Conservation (phyloP, 2,329 filamentous ascomycete genomes). For the Fulvia fulva region DNA sequence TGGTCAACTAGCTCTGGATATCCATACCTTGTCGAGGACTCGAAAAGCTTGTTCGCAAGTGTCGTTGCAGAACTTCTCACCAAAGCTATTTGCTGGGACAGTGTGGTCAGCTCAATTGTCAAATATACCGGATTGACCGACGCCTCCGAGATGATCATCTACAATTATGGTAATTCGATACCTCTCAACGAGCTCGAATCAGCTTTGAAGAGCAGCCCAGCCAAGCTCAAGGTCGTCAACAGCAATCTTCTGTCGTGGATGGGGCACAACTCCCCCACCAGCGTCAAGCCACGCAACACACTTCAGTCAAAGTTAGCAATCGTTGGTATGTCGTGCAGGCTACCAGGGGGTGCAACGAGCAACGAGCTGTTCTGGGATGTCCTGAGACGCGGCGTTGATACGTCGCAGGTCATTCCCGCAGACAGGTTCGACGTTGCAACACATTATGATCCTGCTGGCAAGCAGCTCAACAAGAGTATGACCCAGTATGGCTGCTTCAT, state of each 20-base stretch:
- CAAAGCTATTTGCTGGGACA: not conserved
- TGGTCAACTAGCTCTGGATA: not conserved
- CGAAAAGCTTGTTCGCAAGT: not conserved
- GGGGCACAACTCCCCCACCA: not conserved
- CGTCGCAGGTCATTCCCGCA: conserved; percentile 9
- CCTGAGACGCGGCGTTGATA: conserved; percentile 11
- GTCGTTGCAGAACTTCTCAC: not conserved
- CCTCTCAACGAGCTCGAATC: not conserved
- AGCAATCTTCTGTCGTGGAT: not conserved
- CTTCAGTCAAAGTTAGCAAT: conserved; percentile 3
- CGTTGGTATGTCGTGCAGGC: conserved; percentile 1
- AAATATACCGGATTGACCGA: not conserved
- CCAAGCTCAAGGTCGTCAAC: not conserved
- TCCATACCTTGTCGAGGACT: not conserved
- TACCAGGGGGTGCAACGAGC: not conserved
- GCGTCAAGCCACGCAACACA: not conserved
- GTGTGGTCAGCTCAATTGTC: not conserved
- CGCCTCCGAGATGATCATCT: not conserved
- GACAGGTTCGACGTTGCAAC: conserved; percentile 13
- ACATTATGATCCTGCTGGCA: conserved; percentile 15
- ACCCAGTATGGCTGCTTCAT: conserved; percentile 38
- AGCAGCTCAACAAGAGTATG: conserved; percentile 19
- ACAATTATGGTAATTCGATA: not conserved
- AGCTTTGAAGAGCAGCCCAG: not conserved
- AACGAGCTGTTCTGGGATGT: conserved; percentile 18